Evolutionary conservation across 2,329 filamentous ascomycete species (phyloP).

Genomic region (Fusarium proliferatum): DNA sequence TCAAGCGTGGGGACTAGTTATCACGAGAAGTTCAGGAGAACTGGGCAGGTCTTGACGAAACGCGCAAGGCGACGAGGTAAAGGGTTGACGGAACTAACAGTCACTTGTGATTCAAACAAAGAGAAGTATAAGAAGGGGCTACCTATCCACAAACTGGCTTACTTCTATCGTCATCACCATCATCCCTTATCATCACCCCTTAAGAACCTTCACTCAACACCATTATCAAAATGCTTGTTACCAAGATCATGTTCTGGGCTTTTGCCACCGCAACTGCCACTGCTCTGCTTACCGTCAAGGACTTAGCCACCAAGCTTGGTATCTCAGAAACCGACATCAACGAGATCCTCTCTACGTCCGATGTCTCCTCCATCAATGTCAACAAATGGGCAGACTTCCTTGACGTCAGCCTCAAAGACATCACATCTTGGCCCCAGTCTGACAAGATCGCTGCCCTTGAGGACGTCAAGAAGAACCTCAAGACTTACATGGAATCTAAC

Average conservation of each 20-base stretch:
- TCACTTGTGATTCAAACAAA: too few species aligned
- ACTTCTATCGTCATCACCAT: not conserved
- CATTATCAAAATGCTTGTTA: not conserved
- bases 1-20: not conserved
- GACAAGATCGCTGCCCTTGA: not conserved
- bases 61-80: too few species aligned
- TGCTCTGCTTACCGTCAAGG: not conserved
- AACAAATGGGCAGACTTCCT: constrained; percentile 4
- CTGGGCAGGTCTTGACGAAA: not conserved
- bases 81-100: too few species aligned
- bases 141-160: accelerated
- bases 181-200: too few species aligned
- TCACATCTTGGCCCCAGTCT: not conserved
- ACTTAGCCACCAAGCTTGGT: constrained; percentile 1
- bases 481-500: not conserved
- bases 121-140: not conserved
- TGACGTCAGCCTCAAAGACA: not conserved
- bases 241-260: not conserved
- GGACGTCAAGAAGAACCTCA: not conserved
- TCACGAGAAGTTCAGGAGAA: too few species aligned
- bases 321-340: not conserved
- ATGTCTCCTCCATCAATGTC: constrained; percentile 1
- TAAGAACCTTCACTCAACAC: not conserved
- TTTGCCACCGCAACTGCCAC: not conserved
- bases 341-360: not conserved